phyloP scores from a whole-genome alignment of 208 protist species.

The Phytomonas francai region DNA sequence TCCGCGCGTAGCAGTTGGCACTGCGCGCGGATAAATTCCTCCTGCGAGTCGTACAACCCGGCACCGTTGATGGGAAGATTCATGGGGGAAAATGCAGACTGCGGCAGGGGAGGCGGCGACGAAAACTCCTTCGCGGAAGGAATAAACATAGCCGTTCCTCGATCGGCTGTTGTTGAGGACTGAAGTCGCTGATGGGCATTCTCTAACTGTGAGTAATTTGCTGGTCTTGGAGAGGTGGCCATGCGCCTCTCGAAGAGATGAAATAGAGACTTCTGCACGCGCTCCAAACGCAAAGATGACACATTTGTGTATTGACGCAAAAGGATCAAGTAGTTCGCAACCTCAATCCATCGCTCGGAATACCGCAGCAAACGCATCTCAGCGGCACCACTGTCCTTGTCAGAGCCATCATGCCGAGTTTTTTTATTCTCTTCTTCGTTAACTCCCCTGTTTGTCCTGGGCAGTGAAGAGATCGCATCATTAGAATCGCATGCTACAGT shows the following conservation, averaged over 20 bases:
- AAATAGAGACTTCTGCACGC: conserved; percentile 18
- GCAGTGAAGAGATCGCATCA: neutral
- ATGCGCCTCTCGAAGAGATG: conserved; percentile 13
- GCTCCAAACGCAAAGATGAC: conserved; percentile 5
- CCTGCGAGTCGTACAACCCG: conserved; percentile 28
- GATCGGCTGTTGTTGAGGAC: neutral
- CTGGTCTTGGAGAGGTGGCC: neutral
- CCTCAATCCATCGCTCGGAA: conserved; percentile 54
- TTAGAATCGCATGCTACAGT: neutral
- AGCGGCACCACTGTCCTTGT: neutral
- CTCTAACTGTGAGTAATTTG: neutral
- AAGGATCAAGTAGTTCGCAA: conserved; percentile 56
- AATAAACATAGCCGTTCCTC: conserved; percentile 22
- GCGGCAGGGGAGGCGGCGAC: conserved; percentile 38
- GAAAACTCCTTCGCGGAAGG: conserved; percentile 50
- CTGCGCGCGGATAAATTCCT: conserved; percentile 68
- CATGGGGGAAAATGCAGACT: conserved; percentile 46
- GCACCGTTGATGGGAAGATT: conserved; percentile 68
- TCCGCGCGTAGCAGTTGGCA: conserved; percentile 75
- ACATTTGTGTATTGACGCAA: conserved; percentile 36
- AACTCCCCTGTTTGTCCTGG: neutral
- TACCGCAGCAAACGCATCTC: neutral
- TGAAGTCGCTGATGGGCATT: neutral
- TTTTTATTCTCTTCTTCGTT: neutral
- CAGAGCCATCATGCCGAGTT: neutral